Evolutionary conservation across 176 grass and related monocot genomes (phyloP).

Genomic region (Dactylis glomerata): DNA sequence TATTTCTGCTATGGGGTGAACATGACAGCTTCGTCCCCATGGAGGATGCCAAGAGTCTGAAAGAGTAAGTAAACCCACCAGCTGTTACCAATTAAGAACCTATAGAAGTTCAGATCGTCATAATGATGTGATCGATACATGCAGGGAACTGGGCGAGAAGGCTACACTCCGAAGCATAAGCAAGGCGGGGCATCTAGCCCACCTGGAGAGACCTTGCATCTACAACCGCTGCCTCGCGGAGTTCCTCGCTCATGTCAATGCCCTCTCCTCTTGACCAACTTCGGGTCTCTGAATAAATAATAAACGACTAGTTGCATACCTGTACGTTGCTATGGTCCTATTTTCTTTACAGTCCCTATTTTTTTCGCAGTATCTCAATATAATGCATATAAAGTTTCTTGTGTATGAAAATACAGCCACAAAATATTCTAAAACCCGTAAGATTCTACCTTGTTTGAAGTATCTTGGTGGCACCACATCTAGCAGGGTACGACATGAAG

Average conservation of each 20-base stretch:
- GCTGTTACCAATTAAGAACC: background rate
- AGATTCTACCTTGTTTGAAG: no score
- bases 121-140: background rate
- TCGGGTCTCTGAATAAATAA: no score
- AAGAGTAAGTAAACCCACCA: constrained; percentile 42
- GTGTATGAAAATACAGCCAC: no score
- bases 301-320: no score
- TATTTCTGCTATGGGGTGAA: constrained; percentile 54
- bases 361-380: no score
- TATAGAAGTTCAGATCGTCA: background rate
- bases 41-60: constrained; percentile 36
- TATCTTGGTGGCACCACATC: no score
- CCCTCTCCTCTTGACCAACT: background rate
- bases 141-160: constrained; percentile 57
- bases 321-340: no score
- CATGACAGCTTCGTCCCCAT: constrained; percentile 51
- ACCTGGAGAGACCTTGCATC: constrained; percentile 48
- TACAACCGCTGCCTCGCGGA: constrained; percentile 48
- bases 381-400: no score
- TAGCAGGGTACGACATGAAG: no score
- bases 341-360: no score
- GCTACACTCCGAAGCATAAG: constrained; percentile 45
- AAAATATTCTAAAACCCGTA: no score
- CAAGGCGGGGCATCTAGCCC: constrained; percentile 52
- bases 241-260: constrained; percentile 23